These are phyloP conservation scores for Thymus mandschuricus DNA, from an alignment of 257 asterid genomes.

Conservation along the genomic window DNA sequence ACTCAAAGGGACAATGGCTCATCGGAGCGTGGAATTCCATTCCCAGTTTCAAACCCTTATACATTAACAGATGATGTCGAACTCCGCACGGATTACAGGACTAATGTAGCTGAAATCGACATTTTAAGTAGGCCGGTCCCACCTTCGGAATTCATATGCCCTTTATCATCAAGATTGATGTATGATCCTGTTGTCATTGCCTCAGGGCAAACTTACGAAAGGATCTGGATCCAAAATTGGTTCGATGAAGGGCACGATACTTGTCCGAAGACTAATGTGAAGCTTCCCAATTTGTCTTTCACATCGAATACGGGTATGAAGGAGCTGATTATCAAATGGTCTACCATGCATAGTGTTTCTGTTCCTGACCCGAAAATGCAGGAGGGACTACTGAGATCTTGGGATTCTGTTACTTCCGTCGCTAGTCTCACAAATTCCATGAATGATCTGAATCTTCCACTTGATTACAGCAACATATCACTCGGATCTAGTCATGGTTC, in stretches of 20 bases:
- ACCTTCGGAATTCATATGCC: conserved; percentile 76
- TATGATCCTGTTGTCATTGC: conserved; percentile 83
- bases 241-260: conserved; percentile 70
- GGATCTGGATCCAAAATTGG: conserved; percentile 89
- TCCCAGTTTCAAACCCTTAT: conserved; percentile 35
- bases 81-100: conserved; percentile 35
- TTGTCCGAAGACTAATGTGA: conserved; percentile 69
- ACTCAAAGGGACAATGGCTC: conserved; percentile 42
- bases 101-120: conserved; percentile 42
- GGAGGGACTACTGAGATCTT: conserved; percentile 31
- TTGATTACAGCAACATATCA: conserved; percentile 62
- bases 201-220: conserved; percentile 87
- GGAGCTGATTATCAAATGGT: conserved; percentile 67
- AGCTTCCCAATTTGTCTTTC: conserved; percentile 49
- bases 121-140: conserved; percentile 44
- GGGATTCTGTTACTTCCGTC: conserved; percentile 68
- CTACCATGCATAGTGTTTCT: conserved; percentile 42
- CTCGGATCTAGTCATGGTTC: conserved; percentile 49
- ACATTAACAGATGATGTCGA: conserved; percentile 45
- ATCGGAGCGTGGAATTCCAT: conserved; percentile 35
- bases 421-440: conserved; percentile 74
- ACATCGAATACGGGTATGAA: conserved; percentile 67
- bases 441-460: conserved; percentile 60
- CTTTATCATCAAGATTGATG: conserved; percentile 78
- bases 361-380: conserved; percentile 53